A percentile compares a stretch with the other conserved stretches of the same genome.
These are phyloP conservation scores for Mikania micrantha DNA, from an alignment of 129 eudicot species.

Conservation along the genomic window DNA sequence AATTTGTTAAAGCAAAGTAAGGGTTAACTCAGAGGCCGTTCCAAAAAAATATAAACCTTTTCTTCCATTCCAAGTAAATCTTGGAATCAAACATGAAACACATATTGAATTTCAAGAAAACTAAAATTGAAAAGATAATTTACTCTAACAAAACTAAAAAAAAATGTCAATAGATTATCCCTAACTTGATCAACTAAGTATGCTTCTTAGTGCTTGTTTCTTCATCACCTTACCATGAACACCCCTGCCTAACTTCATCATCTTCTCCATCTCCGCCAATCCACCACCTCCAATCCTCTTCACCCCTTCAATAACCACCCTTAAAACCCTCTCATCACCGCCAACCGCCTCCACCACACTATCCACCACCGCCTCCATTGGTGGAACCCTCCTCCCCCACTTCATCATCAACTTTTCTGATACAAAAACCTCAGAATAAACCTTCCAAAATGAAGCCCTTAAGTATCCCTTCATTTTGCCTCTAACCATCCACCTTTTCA, in stretches of 20 bases:
- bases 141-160: slow-evolving; percentile 6
- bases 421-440: slow-evolving; percentile 50
- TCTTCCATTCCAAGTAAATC: slow-evolving; percentile 9
- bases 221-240: slow-evolving; percentile 81
- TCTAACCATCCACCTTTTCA: slow-evolving; percentile 73
- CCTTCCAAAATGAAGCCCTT: slow-evolving; percentile 87
- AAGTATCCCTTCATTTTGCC: slow-evolving; percentile 74
- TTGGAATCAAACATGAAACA: slow-evolving; percentile 3
- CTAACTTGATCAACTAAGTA: slow-evolving; percentile 40
- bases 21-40: too few species aligned
- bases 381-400: slow-evolving; percentile 77
- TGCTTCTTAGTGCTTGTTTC: slow-evolving; percentile 71
- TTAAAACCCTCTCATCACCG: slow-evolving; percentile 68
- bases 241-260: slow-evolving; percentile 81
- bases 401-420: slow-evolving; percentile 68
- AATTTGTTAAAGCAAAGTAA: too few species aligned
- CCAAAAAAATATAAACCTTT: too few species aligned
- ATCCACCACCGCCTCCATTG: slow-evolving; percentile 56
- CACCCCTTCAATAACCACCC: slow-evolving; percentile 55
- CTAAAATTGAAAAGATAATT: slow-evolving; percentile 18
- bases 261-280: slow-evolving; percentile 67
- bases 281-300: slow-evolving; percentile 55
- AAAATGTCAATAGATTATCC: slow-evolving; percentile 3
- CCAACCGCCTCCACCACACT: slow-evolving; percentile 80
- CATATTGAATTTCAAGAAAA: neutral